Percentiles rank a stretch among this genome's conserved stretches.
These are phyloP conservation scores for Coemansia sp. DNA, from an alignment of 192 early-diverging fungal species.

Conservation along the genomic window DNA sequence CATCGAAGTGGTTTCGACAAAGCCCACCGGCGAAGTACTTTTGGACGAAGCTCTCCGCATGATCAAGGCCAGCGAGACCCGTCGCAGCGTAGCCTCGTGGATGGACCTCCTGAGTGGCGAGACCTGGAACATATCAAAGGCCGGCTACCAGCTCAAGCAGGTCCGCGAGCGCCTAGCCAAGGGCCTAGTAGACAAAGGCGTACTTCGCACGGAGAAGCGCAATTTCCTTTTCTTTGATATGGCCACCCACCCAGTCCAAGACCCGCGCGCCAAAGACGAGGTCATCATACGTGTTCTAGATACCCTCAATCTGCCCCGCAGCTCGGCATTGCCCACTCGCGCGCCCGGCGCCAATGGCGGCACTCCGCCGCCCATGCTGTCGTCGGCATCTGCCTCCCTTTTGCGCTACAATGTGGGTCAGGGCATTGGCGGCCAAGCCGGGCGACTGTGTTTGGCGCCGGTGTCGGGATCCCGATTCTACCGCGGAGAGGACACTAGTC, in stretches of 20 bases:
- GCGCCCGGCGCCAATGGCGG: slow-evolving; percentile 53
- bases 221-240: slow-evolving; percentile 97
- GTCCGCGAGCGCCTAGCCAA: slow-evolving; percentile 95
- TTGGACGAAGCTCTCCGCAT: slow-evolving; percentile 91
- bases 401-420: slow-evolving; percentile 19
- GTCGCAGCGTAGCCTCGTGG: slow-evolving; percentile 82
- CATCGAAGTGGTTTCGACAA: slow-evolving; percentile 80
- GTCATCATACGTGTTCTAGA: slow-evolving; percentile 82
- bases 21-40: slow-evolving; percentile 88
- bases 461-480: slow-evolving; percentile 36
- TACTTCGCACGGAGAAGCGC: slow-evolving; percentile 91
- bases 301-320: slow-evolving; percentile 68
- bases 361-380: slow-evolving; percentile 10
- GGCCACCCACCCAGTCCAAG: slow-evolving; percentile 95
- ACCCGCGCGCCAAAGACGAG: slow-evolving; percentile 83
- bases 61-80: slow-evolving; percentile 82
- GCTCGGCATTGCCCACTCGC: slow-evolving; percentile 55
- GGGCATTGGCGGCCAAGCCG: slow-evolving; percentile 43
- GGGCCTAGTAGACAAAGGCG: slow-evolving; percentile 97
- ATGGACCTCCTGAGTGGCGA: slow-evolving; percentile 98
- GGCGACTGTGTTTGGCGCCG: slow-evolving; percentile 21
- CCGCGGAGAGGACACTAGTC: slow-evolving; percentile 30
- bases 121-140: slow-evolving; percentile 98
- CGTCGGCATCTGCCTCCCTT: not conserved
- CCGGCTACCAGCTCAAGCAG: slow-evolving; percentile 96